phyloP scores from a whole-genome alignment of 257 asterid species.

The Linaria vulgaris region DNA sequence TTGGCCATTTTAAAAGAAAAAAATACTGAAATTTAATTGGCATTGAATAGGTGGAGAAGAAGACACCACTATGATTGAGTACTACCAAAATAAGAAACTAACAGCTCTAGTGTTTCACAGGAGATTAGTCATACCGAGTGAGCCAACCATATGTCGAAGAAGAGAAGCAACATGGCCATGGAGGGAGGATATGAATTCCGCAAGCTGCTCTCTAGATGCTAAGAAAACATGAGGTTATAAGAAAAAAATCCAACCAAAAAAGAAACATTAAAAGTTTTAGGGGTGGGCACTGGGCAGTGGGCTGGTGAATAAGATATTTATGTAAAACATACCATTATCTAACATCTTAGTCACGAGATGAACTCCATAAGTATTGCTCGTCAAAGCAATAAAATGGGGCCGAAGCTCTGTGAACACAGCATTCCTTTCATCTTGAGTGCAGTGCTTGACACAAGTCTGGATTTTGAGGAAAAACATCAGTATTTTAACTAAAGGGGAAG shows the following conservation, averaged over 20 bases:
- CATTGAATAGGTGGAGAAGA: neutral
- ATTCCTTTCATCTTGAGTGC: slow-evolving; percentile 78
- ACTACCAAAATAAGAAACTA: neutral
- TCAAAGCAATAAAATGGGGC: slow-evolving; percentile 67
- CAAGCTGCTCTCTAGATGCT: slow-evolving; percentile 85
- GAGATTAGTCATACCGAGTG: slow-evolving; percentile 61
- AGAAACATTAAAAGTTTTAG: neutral
- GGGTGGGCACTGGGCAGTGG: neutral
- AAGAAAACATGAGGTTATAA: slow-evolving; percentile 18
- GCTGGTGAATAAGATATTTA: neutral
- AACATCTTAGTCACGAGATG: slow-evolving; percentile 81
- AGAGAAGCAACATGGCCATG: slow-evolving; percentile 82
- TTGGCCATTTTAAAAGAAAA: neutral
- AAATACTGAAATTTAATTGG: neutral
- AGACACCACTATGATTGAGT: neutral
- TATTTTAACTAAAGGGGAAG: neutral
- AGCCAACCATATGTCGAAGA: slow-evolving; percentile 89
- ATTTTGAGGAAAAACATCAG: slow-evolving; percentile 21
- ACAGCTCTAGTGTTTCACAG: neutral
- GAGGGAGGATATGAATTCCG: slow-evolving; percentile 70
- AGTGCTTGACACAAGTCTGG: slow-evolving; percentile 86
- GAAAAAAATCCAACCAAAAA: neutral
- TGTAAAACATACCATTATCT: slow-evolving; percentile 62
- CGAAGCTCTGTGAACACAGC: slow-evolving; percentile 71
- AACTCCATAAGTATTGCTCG: slow-evolving; percentile 77